A percentile compares a stretch with the other conserved stretches of the same genome.
These are phyloP conservation scores for Candida pseudoglaebosa DNA, from an alignment of 805 yeast genomes.

Conservation along the genomic window DNA sequence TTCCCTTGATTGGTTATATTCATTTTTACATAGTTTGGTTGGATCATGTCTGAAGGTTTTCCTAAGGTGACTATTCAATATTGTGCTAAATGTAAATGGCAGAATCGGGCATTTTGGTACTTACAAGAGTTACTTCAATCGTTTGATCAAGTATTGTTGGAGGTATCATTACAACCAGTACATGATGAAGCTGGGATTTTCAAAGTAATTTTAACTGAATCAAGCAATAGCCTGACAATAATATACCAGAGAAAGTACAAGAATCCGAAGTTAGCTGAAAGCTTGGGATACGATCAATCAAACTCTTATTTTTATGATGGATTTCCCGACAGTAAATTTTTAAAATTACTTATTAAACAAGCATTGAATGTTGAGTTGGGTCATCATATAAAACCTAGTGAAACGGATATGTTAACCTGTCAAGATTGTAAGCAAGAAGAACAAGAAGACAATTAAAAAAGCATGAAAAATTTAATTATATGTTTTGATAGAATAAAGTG, in stretches of 20 bases:
- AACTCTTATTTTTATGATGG: conserved; percentile 50
- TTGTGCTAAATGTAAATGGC: conserved; percentile 87
- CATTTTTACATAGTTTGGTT: no score
- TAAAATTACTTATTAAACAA: conserved; percentile 66
- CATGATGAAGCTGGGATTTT: conserved; percentile 22
- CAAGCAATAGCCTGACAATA: conserved; percentile 7
- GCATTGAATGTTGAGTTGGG: conserved; percentile 23
- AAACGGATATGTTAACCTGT: conserved; percentile 10
- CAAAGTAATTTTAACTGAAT: conserved; percentile 13
- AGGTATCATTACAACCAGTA: conserved; percentile 23
- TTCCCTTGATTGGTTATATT: no score
- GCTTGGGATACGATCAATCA: conserved; percentile 15
- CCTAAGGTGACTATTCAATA: conserved; percentile 69
- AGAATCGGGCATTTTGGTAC: conserved; percentile 84
- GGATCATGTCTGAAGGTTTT: conserved; percentile 11
- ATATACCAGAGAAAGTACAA: conserved; percentile 54
- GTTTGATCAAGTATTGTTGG: conserved; percentile 58
- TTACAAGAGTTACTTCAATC: conserved; percentile 82
- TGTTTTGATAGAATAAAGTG: not conserved
- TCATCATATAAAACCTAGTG: not conserved
- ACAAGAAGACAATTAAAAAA: not conserved
- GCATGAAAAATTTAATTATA: conserved; percentile 2
- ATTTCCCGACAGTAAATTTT: conserved; percentile 80
- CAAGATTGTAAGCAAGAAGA: conserved; percentile 13
- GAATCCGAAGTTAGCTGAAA: conserved; percentile 20